Evolutionary conservation across 495 filamentous ascomycete species (phyloP), one percentile per base, ranked within the genome.

Genomic region (Aspergillus nidulans): DNA sequence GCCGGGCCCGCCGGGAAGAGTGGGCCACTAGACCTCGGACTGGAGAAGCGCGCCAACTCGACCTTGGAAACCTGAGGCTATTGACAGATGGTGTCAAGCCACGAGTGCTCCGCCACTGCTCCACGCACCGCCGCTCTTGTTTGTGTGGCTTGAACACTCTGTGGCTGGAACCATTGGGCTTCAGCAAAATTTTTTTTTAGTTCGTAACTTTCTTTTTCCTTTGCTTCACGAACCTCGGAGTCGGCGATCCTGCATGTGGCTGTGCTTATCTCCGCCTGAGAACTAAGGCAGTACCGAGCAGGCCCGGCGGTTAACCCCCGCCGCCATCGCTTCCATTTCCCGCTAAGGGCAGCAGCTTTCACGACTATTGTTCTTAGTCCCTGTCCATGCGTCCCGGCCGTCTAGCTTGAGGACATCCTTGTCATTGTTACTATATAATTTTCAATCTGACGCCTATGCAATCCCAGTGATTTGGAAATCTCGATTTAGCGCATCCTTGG

Each of bases 21-120:
- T 62, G 53, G 52, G 57, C 55, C 47, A n/a, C n/a, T n/a, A n/a
- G n/a, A n/a, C n/a, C 53, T n/a, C 18, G 23, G 25, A 12, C 24
- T 21, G 24, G 41, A 49, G 28, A 53, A 25, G 45, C n/a, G 23
- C 19, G 49, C 26, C n/a, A 25, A 18, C 51, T 56, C 38, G 26
- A 2, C 30, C 30, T 34, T n/a, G n/a, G 30, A 34, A 13, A 34
- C 6, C 4, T 34, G 30, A 34, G 30, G 30, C 53, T 51, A 46
- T 49, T 48, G 49, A 58, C 18, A 45, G 23, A 42, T 41, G 52
- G 58, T 51, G 60, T 66, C 58, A 59, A 67, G 64, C 64, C 64
- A 64, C 64, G 57, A 47, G 8, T 5, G 9, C 30, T 34, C 30
- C 30, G 30, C 30, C 30, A 26, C 49, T 26, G 18, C 38, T 57